These are phyloP conservation scores for Morella rubra DNA, from an alignment of 306 rosid genomes.

Conservation along the genomic window DNA sequence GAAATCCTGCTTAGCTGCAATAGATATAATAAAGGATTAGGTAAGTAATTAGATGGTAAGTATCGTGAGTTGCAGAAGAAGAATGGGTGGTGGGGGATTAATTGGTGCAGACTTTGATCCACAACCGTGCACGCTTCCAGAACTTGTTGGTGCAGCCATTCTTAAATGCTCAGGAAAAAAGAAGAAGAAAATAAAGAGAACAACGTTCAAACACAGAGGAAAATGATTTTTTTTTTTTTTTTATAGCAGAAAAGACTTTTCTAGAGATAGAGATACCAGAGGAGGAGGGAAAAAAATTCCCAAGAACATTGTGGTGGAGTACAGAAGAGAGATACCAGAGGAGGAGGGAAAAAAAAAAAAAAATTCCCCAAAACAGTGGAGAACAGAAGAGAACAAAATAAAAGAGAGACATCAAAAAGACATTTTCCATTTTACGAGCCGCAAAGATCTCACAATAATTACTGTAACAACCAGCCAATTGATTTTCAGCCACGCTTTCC, in stretches of 20 bases:
- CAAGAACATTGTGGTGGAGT: background rate
- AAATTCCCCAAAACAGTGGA: background rate
- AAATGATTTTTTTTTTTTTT: too few relatives aligned
- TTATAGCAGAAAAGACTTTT: too few relatives aligned
- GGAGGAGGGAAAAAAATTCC: background rate
- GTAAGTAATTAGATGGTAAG: background rate
- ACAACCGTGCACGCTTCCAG: background rate
- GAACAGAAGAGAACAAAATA: background rate
- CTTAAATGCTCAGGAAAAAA: too few relatives aligned
- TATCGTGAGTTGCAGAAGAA: background rate
- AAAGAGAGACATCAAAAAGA: constrained; percentile 8
- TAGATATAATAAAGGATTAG: background rate
- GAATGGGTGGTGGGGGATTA: background rate
- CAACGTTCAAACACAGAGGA: too few relatives aligned
- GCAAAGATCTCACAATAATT: background rate
- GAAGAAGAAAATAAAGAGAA: too few relatives aligned
- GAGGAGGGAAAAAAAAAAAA: too few relatives aligned
- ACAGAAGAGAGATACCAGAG: background rate
- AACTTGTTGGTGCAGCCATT: background rate
- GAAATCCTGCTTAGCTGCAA: too few relatives aligned
- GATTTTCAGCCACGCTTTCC: constrained; percentile 61
- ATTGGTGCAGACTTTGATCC: background rate
- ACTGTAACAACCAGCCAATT: constrained; percentile 34
- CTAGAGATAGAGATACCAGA: too few relatives aligned
- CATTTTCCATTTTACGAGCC: constrained; percentile 12